A percentile compares a stretch with the other conserved stretches of the same genome.
Conservation (phyloP, 352 stramenopile genomes). For the Globisporangium cylindrosporum region DNA sequence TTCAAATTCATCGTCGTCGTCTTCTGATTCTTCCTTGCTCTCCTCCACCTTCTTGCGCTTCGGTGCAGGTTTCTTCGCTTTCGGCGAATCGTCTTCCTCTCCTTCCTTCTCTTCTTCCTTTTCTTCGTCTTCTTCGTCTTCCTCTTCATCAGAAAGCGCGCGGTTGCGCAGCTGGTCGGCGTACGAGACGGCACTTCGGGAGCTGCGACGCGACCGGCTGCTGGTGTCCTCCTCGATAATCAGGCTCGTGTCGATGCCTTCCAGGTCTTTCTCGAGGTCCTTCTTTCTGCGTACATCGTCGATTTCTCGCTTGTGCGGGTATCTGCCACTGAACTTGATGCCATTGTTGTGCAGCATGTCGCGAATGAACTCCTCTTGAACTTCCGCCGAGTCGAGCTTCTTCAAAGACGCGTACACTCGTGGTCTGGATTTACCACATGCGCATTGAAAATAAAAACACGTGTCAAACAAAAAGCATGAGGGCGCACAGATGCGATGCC, state of each 20-base stretch:
- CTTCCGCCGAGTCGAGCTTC: slow-evolving; percentile 29
- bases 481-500: not conserved
- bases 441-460: not conserved
- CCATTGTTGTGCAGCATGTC: slow-evolving; percentile 42
- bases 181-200: slow-evolving; percentile 8
- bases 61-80: not conserved
- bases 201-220: slow-evolving; percentile 8
- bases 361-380: slow-evolving; percentile 57
- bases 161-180: slow-evolving; percentile 7
- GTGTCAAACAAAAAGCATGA: not conserved
- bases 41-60: slow-evolving; percentile 11
- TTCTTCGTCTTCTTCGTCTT: slow-evolving; percentile 28
- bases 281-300: slow-evolving; percentile 65
- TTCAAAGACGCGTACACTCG: slow-evolving; percentile 63
- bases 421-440: slow-evolving; percentile 31
- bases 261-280: slow-evolving; percentile 65
- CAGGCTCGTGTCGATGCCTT: slow-evolving; percentile 79
- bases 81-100: not conserved
- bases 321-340: slow-evolving; percentile 53
- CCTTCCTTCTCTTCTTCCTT: not conserved
- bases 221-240: slow-evolving; percentile 50
- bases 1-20: slow-evolving; percentile 13
- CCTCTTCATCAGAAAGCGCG: slow-evolving; percentile 30
- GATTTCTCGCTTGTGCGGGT: slow-evolving; percentile 68
- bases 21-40: slow-evolving; percentile 13